Percentiles rank a stretch among this genome's conserved stretches.
phyloP scores from a whole-genome alignment of 2,329 filamentous ascomycete species.

The Ilyonectria mors-panacis region DNA sequence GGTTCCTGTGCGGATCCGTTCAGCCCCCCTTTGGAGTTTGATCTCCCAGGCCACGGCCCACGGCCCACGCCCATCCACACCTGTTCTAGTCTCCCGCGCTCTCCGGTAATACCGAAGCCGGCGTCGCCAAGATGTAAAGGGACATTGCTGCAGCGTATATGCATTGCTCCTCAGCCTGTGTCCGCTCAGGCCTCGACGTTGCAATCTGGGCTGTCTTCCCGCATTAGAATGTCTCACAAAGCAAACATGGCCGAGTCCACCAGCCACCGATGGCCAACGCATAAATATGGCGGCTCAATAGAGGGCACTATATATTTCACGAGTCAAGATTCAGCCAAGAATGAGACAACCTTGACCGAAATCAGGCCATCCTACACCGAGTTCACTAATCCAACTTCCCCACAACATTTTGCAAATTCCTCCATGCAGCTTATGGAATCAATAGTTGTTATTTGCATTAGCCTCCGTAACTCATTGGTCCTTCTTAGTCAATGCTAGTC shows the following conservation, averaged over 20 bases:
- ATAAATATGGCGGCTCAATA: neutral
- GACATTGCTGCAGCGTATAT: slow-evolving; percentile 16
- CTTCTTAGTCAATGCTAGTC: neutral
- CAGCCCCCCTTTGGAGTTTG: neutral
- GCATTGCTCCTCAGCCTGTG: slow-evolving; percentile 4
- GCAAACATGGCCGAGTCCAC: neutral
- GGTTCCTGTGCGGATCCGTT: slow-evolving; percentile 31
- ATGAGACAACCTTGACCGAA: slow-evolving; percentile 9
- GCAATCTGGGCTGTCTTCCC: neutral
- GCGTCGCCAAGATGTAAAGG: slow-evolving; percentile 1
- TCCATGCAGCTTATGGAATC: slow-evolving; percentile 4
- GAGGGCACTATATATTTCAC: neutral
- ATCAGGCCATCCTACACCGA: neutral
- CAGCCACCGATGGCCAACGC: neutral
- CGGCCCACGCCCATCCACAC: neutral
- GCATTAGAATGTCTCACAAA: neutral
- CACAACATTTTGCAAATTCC: neutral
- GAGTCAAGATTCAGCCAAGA: slow-evolving; percentile 9
- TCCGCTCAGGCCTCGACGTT: slow-evolving; percentile 15
- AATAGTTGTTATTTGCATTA: neutral
- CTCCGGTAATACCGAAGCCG: neutral
- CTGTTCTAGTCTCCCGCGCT: neutral
- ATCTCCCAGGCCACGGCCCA: neutral
- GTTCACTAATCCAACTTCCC: neutral
- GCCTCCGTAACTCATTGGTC: slow-evolving; percentile 8